These are phyloP conservation scores for Begonia peltatifolia DNA, from an alignment of 306 rosid genomes.

Conservation along the genomic window DNA sequence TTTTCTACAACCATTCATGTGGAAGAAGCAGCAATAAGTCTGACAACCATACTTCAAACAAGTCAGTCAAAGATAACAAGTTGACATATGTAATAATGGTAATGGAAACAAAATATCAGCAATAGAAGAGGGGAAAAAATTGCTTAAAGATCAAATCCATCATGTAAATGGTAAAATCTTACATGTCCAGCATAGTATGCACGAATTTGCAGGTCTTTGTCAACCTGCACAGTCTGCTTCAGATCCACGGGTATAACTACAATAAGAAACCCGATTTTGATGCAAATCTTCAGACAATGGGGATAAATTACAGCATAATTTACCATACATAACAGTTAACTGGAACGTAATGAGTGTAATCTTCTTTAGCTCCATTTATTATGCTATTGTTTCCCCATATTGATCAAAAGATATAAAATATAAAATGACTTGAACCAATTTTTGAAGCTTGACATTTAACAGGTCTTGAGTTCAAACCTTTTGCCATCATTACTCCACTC, in stretches of 20 bases:
- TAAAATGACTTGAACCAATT: no score
- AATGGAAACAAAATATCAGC: background rate
- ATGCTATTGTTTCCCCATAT: no score
- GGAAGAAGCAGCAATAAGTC: no score
- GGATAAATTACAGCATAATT: background rate
- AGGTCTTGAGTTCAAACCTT: no score
- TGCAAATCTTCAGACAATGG: constrained; percentile 5
- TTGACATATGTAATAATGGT: no score
- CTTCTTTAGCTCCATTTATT: no score
- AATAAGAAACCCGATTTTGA: constrained; percentile 15
- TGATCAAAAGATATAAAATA: no score
- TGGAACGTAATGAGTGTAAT: background rate
- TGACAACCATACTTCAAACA: no score
- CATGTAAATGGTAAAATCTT: constrained; percentile 13
- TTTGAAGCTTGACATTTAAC: no score
- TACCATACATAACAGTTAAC: background rate
- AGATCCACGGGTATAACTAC: constrained; percentile 75
- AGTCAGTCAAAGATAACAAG: no score
- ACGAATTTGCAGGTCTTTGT: constrained; percentile 75
- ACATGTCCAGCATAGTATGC: constrained; percentile 98
- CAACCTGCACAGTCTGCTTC: constrained; percentile 78
- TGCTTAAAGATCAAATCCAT: background rate
- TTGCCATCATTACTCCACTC: no score
- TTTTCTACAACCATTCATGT: no score
- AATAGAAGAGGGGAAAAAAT: background rate